Conservation (phyloP, 2,329 filamentous ascomycete species). For the Cercospora citrullina region DNA sequence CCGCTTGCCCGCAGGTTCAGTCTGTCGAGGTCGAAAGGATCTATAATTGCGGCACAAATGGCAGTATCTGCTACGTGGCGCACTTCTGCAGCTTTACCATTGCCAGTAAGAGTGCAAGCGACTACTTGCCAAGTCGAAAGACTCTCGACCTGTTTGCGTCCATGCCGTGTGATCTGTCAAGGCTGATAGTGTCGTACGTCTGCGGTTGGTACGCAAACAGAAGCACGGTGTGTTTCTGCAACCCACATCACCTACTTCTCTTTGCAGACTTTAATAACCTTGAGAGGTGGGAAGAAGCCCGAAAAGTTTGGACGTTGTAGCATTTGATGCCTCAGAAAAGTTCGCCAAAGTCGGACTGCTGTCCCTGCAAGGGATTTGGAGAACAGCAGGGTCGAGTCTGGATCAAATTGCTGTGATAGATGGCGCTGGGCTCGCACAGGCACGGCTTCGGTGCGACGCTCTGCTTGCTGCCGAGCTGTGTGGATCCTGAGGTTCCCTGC, state of each 20-base stretch:
- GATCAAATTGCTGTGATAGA: background rate
- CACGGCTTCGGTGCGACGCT: background rate
- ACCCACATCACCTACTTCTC: background rate
- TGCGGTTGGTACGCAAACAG: background rate
- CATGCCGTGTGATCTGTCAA: background rate
- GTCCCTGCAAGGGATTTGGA: background rate
- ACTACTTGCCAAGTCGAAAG: background rate
- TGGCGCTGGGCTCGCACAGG: background rate
- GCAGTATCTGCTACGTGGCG: background rate
- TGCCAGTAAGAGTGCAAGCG: background rate
- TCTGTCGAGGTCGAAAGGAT: background rate
- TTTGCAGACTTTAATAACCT: background rate
- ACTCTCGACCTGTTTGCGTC: background rate
- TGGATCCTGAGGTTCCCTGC: background rate
- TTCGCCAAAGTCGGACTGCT: background rate
- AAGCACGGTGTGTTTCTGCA: background rate
- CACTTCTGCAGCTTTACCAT: background rate
- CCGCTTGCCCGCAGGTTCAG: background rate
- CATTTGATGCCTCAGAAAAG: background rate
- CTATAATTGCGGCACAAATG: background rate
- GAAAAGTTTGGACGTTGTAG: background rate
- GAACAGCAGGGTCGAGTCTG: background rate
- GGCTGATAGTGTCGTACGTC: background rate
- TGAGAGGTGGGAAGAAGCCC: background rate
- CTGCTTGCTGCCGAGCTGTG: background rate